Evolutionary conservation across 345 rosid genomes (phyloP).

Genomic region (Dipteronia dyeriana): DNA sequence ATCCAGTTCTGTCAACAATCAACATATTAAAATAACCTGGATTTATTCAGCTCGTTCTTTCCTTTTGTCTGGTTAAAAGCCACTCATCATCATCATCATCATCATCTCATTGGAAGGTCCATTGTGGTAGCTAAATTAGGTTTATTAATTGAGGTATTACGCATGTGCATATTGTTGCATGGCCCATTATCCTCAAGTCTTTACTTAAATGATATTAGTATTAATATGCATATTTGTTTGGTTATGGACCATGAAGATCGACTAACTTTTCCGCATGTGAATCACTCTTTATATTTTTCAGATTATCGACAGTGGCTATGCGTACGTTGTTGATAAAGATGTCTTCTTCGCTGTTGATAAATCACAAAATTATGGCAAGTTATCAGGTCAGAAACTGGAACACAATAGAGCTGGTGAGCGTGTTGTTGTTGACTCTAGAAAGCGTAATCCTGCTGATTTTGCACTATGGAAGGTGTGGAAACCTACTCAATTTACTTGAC

Average conservation of each 20-base stretch:
- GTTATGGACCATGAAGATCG: too few species aligned
- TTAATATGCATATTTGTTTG: too few species aligned
- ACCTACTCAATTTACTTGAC: not conserved
- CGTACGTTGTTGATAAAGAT: constrained; percentile 73
- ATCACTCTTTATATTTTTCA: constrained; percentile 33
- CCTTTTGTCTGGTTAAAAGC: not conserved
- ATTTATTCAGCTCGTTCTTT: not conserved
- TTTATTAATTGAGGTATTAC: not conserved
- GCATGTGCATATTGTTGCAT: not conserved
- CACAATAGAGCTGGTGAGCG: constrained; percentile 83
- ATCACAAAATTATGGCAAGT: constrained; percentile 69
- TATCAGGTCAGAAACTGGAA: constrained; percentile 75
- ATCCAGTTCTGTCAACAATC: not conserved
- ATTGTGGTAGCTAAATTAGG: too few species aligned
- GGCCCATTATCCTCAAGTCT: not conserved
- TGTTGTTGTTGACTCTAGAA: constrained; percentile 80
- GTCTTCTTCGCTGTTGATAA: constrained; percentile 80
- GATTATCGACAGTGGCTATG: constrained; percentile 78
- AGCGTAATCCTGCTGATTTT: constrained; percentile 85
- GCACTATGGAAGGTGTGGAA: constrained; percentile 82
- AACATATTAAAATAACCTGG: not conserved
- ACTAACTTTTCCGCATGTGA: not conserved
- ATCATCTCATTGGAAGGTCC: not conserved
- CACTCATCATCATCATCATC: too few species aligned
- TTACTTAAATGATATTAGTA: not conserved